Evolutionary conservation across 148 eudicot genomes (phyloP).

Genomic region (Vaccinium vitisidaea): DNA sequence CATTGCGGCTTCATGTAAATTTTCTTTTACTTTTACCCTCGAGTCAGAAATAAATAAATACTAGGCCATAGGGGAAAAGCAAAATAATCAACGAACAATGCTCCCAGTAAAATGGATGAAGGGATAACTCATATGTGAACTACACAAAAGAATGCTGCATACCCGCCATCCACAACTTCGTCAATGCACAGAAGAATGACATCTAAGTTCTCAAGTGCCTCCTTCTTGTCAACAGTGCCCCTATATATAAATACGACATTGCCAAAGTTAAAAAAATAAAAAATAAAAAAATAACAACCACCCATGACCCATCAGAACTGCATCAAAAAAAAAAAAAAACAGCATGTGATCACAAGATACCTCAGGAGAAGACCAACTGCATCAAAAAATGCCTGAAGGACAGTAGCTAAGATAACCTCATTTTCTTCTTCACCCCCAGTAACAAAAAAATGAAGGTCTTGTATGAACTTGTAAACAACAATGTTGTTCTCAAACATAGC

Average conservation of each 20-base stretch:
- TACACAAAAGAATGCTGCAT: constrained; percentile 13
- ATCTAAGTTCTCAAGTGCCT: constrained; percentile 73
- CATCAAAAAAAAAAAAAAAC: not conserved
- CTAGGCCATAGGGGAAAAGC: not conserved
- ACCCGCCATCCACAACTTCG: constrained; percentile 81
- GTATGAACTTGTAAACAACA: constrained; percentile 63
- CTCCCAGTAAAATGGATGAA: not conserved
- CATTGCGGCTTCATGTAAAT: not conserved
- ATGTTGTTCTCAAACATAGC: constrained; percentile 53
- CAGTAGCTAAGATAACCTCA: constrained; percentile 50
- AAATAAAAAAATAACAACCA: not conserved
- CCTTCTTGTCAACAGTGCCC: constrained; percentile 54
- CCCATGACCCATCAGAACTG: not conserved
- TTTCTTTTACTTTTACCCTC: not conserved
- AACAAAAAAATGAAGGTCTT: constrained; percentile 67
- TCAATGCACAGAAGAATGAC: constrained; percentile 66
- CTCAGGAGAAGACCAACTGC: constrained; percentile 60
- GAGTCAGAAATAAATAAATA: not conserved
- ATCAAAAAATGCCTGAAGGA: constrained; percentile 67
- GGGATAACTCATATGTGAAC: not conserved
- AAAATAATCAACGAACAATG: not conserved
- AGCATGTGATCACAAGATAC: constrained; percentile 17
- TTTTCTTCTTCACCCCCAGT: constrained; percentile 74
- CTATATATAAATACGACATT: constrained; percentile 23
- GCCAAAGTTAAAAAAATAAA: not conserved